Percentiles rank a stretch among this genome's conserved stretches.
Conservation (phyloP, 345 rosid genomes). For the Raphanus sativus region DNA sequence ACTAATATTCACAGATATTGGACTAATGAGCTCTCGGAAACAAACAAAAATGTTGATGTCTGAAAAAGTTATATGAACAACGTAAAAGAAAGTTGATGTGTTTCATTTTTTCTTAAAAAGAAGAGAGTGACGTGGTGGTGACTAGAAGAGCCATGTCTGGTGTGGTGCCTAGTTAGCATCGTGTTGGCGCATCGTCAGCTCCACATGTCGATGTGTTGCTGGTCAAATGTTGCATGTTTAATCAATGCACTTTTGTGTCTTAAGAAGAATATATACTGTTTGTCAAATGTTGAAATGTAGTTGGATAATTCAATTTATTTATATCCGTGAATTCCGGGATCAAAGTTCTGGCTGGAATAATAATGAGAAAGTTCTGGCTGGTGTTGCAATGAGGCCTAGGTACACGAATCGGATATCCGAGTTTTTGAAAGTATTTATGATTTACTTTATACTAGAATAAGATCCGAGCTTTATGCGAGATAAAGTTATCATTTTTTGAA, state of each 20-base stretch:
- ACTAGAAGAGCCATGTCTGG: slow-evolving; percentile 17
- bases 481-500: too few species aligned
- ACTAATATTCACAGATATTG: too few species aligned
- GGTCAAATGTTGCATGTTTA: slow-evolving; percentile 20
- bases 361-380: too few species aligned
- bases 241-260: slow-evolving; percentile 11
- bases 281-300: neutral
- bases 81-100: neutral
- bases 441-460: too few species aligned
- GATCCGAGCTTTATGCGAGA: too few species aligned
- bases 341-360: too few species aligned
- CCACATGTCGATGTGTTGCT: slow-evolving; percentile 31
- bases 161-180: slow-evolving; percentile 41
- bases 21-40: neutral
- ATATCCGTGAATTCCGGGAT: neutral
- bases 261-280: neutral
- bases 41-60: slow-evolving; percentile 2
- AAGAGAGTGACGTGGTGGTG: slow-evolving; percentile 37
- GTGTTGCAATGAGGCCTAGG: too few species aligned
- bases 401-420: too few species aligned
- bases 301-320: neutral
- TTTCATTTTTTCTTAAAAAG: slow-evolving; percentile 1
- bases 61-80: neutral
- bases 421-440: too few species aligned
- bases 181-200: slow-evolving; percentile 40